Evolutionary conservation across 2,329 filamentous ascomycete genomes (phyloP).

Genomic region (Epichloe sp.): DNA sequence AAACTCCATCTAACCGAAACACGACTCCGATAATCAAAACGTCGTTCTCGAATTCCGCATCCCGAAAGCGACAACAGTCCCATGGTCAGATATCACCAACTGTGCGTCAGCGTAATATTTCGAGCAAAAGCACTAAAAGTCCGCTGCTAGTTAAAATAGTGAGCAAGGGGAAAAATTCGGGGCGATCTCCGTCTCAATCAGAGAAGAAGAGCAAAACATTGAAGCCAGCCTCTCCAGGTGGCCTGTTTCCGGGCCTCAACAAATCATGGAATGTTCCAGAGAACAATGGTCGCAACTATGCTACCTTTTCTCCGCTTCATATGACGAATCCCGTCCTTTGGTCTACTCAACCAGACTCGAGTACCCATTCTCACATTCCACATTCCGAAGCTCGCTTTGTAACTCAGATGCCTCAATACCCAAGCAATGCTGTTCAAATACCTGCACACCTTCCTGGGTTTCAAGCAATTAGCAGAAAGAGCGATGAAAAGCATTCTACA

Average conservation of each 20-base stretch:
- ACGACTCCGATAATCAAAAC: background rate
- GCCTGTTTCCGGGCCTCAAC: background rate
- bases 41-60: background rate
- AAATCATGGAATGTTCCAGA: background rate
- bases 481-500: background rate
- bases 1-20: background rate
- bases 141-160: background rate
- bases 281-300: background rate
- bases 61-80: slow-evolving; percentile 1
- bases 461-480: background rate
- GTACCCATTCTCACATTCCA: background rate
- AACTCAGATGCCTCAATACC: background rate
- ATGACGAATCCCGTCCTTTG: background rate
- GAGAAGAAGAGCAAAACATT: background rate
- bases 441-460: background rate
- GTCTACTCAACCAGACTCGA: background rate
- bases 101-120: background rate
- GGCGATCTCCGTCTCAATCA: background rate
- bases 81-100: background rate
- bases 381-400: background rate
- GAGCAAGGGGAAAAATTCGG: background rate
- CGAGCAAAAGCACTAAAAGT: background rate
- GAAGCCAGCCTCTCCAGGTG: background rate
- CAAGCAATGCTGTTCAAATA: background rate
- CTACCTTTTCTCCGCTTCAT: background rate